These are phyloP conservation scores for Spiraea crenata DNA, from an alignment of 331 rosid genomes.

Conservation along the genomic window DNA sequence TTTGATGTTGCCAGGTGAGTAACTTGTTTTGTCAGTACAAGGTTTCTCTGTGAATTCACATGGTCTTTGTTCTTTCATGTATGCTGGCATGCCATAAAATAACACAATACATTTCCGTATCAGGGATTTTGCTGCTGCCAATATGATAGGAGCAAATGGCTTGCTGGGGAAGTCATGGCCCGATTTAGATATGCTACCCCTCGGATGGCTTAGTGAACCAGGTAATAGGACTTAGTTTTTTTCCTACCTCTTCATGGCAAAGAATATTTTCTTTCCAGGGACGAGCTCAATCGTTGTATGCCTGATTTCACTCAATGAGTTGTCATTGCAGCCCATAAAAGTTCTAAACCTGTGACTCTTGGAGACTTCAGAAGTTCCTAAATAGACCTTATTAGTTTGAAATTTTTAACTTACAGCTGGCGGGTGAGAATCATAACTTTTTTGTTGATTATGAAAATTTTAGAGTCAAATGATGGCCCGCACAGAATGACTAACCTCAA, in stretches of 20 bases:
- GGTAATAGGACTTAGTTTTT: constrained; percentile 42
- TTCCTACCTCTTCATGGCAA: constrained; percentile 11
- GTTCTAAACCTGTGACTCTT: not conserved
- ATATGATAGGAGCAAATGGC: constrained; percentile 71
- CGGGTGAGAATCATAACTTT: not conserved
- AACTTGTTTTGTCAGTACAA: constrained; percentile 11
- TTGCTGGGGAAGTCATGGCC: constrained; percentile 93
- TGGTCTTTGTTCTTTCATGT: constrained; percentile 2
- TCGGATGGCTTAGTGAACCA: constrained; percentile 83
- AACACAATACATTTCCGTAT: constrained; percentile 23
- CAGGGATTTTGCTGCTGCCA: constrained; percentile 75
- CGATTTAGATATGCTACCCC: constrained; percentile 94
- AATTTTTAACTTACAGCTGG: constrained; percentile 13
- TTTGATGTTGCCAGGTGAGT: constrained; percentile 74
- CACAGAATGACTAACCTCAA: constrained; percentile 55
- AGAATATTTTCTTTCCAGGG: constrained; percentile 22
- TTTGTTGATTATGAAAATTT: constrained; percentile 4
- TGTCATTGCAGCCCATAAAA: not conserved
- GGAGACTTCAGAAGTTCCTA: not conserved
- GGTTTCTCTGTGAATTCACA: constrained; percentile 11
- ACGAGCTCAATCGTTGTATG: not conserved
- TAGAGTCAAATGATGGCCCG: constrained; percentile 86
- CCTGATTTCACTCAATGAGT: constrained; percentile 2
- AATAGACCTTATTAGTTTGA: constrained; percentile 12
- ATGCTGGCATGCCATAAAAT: constrained; percentile 4